Base-by-base conservation (phyloP, 768 basidiomycete genomes). In the Auriscalpium orientale region DNA sequence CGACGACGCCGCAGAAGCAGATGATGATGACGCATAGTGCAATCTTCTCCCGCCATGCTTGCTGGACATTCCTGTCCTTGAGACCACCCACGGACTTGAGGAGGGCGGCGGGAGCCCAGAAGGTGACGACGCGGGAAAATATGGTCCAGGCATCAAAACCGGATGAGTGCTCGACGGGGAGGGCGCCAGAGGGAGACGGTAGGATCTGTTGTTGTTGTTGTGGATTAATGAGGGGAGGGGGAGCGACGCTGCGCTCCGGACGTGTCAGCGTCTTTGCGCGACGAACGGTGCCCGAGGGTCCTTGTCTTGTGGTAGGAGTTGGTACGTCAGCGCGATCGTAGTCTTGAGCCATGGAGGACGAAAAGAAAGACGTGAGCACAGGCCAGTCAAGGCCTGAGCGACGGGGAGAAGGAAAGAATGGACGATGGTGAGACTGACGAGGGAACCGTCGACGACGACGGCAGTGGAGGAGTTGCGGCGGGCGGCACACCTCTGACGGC, bases 41-140 rank as follows among this genome's bases (percentile, higher is more conserved):
- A 56, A 95, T 85, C 77, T 98, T 99, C 72, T 99, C 97, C 66
- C 95, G 83, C 97, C 97, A 99, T 1, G 97, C 97, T 69, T 97
- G 91, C 58, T 84, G 76, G 53, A 81, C 78, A 38, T 81, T 76
- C 64, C 80, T 79, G 70, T 95, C 92, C 67, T 81, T 87, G 68
- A 98, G 77, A 46, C 92, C 90, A 56, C 88, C 89, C 11, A 92
- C 43, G 2, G 84, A 81, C 21, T 79, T 71, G 55, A 98, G 80
- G 21, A 92, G 70, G 65, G 87, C 79, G 47, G 81, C 77, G 22
- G 95, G 94, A 2, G 91, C 95, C 93, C 93, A 98, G 68, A 88
- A 94, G 7, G 95, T 93, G 68, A 89, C 77, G 46, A 89, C 66
- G 61, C 79, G 79, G 49, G 91, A 85, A 67, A 88, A 90, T 63